Percentiles rank a stretch among this genome's conserved stretches.
Conservation (phyloP, 805 yeast genomes). For the Suhomyces tanzawaensis region DNA sequence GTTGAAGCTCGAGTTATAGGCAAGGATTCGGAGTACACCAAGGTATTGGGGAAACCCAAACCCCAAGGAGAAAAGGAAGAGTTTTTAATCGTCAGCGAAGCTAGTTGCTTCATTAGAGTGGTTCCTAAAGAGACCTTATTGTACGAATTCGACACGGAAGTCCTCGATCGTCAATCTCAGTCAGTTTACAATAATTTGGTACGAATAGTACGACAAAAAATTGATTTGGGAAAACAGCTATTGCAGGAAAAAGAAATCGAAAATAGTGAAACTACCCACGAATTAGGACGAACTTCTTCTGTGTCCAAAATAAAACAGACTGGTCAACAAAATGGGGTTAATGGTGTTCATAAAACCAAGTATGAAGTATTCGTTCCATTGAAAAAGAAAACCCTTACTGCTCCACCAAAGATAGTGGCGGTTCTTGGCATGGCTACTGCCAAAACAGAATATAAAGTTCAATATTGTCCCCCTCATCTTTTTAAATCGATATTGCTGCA, state of each 20-base stretch:
- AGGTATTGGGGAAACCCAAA: slow-evolving; percentile 7
- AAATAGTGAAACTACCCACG: slow-evolving; percentile 1
- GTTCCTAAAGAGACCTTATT: slow-evolving; percentile 15
- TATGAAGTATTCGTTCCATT: slow-evolving; percentile 19
- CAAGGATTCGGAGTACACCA: slow-evolving; percentile 19
- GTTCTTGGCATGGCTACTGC: slow-evolving; percentile 17
- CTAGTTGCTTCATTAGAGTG: slow-evolving; percentile 21
- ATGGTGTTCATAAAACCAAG: background rate
- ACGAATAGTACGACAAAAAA: slow-evolving; percentile 12
- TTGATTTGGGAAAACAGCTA: slow-evolving; percentile 16
- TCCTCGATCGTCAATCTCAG: slow-evolving; percentile 11
- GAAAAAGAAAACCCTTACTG: slow-evolving; percentile 20
- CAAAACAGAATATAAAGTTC: slow-evolving; percentile 10
- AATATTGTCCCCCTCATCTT: slow-evolving; percentile 1
- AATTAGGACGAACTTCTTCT: slow-evolving; percentile 6
- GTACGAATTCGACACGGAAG: background rate
- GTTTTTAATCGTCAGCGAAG: slow-evolving; percentile 24
- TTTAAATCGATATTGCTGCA: background rate
- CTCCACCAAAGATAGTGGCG: slow-evolving; percentile 23
- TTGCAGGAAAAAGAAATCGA: background rate
- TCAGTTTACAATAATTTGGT: slow-evolving; percentile 17
- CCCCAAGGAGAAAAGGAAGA: slow-evolving; percentile 15
- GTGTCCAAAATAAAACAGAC: slow-evolving; percentile 17
- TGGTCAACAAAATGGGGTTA: slow-evolving; percentile 6
- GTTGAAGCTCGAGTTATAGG: slow-evolving; percentile 28